A percentile compares a stretch with the other conserved stretches of the same genome.
Evolutionary conservation across 768 basidiomycete genomes (phyloP).

Genomic region (Galerina sulciceps): DNA sequence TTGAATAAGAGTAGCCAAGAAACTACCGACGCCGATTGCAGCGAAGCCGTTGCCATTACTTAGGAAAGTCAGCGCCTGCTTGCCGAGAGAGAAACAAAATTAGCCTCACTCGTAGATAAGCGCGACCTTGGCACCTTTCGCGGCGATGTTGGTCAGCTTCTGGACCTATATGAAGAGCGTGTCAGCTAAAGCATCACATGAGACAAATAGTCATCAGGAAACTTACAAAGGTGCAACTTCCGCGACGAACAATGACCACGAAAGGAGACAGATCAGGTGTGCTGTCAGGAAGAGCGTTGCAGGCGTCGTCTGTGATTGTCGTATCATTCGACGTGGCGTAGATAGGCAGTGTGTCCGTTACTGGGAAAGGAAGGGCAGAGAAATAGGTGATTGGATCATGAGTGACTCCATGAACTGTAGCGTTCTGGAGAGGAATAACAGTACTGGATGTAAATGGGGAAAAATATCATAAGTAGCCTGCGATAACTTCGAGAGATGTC

Average conservation of each 20-base stretch:
- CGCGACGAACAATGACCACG: constrained; percentile 61
- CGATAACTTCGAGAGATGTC: background rate
- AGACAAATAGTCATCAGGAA: background rate
- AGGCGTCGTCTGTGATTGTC: constrained; percentile 59
- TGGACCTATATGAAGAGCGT: constrained; percentile 34
- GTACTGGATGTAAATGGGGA: constrained; percentile 34
- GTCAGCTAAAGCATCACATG: background rate
- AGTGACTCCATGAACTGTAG: constrained; percentile 51
- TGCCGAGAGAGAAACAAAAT: background rate
- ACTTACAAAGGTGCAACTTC: constrained; percentile 59
- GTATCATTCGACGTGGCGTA: constrained; percentile 62
- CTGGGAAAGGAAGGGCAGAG: constrained; percentile 47
- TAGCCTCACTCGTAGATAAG: constrained; percentile 60
- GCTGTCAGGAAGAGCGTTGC: constrained; percentile 53
- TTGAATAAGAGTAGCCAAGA: constrained; percentile 55
- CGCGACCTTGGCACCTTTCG: constrained; percentile 51
- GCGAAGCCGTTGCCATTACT: constrained; percentile 56
- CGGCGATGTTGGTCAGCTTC: constrained; percentile 59
- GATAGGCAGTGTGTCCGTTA: constrained; percentile 51
- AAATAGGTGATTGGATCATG: constrained; percentile 61
- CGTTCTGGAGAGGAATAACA: constrained; percentile 59
- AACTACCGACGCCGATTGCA: constrained; percentile 47
- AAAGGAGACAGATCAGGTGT: constrained; percentile 58
- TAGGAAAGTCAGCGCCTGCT: background rate
- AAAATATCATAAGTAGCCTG: background rate